Evolutionary conservation across 805 yeast genomes (phyloP).

Genomic region (Myxozyma neglecta): DNA sequence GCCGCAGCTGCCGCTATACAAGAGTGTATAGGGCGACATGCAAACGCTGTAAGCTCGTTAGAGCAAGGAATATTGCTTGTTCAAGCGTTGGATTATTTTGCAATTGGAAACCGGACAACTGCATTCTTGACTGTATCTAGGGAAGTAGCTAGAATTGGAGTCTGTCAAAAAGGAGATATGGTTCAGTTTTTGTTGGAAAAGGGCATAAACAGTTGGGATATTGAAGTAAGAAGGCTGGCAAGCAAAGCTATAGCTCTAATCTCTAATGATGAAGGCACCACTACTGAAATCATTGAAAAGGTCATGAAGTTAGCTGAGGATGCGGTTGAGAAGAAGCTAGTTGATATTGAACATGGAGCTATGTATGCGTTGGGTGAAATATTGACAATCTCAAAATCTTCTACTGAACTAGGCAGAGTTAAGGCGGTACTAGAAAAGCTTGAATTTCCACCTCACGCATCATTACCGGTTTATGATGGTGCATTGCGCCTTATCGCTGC

Average conservation of each 20-base stretch:
- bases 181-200: conserved; percentile 40
- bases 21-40: conserved; percentile 75
- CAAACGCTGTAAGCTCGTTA: conserved; percentile 35
- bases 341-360: conserved; percentile 35
- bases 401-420: background rate
- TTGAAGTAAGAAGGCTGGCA: conserved; percentile 47
- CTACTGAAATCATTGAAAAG: conserved; percentile 2
- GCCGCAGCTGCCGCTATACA: conserved; percentile 87
- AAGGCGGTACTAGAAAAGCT: conserved; percentile 3
- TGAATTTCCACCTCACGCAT: conserved; percentile 14
- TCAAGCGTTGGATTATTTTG: conserved; percentile 57
- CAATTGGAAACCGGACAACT: conserved; percentile 47
- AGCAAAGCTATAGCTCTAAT: conserved; percentile 41
- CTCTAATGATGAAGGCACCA: background rate
- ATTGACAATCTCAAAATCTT: background rate
- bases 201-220: conserved; percentile 44
- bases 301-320: conserved; percentile 3
- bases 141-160: conserved; percentile 27
- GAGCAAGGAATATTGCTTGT: conserved; percentile 46
- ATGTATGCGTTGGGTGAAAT: conserved; percentile 34
- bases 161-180: conserved; percentile 19
- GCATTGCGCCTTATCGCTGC: conserved; percentile 20
- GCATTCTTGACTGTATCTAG: conserved; percentile 46
- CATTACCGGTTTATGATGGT: conserved; percentile 14
- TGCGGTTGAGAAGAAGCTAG: background rate